Conservation (phyloP, 192 early-diverging fungal genomes). For the Backusella macrospora region DNA sequence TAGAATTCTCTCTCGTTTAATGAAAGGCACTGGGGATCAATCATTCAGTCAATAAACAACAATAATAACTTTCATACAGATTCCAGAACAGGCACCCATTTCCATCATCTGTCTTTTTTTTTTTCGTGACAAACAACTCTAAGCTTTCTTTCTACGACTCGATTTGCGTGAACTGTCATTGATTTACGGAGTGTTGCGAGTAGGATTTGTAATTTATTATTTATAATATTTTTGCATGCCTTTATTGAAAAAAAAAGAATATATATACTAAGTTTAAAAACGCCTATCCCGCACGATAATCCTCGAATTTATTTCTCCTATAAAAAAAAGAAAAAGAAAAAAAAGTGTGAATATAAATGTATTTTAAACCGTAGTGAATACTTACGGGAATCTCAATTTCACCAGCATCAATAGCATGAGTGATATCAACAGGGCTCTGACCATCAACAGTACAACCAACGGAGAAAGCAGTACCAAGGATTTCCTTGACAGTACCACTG, state of each 20-base stretch:
- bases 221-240: conserved; percentile 19
- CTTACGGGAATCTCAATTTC: conserved; percentile 68
- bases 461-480: conserved; percentile 91
- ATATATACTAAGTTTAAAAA: conserved; percentile 14
- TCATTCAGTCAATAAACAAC: too few species aligned
- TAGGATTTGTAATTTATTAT: background rate
- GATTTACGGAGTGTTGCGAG: too few species aligned
- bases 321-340: background rate
- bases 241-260: conserved; percentile 14
- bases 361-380: background rate
- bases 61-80: too few species aligned
- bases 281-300: conserved; percentile 16
- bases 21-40: too few species aligned
- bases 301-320: conserved; percentile 21
- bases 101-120: too few species aligned
- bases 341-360: background rate
- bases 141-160: too few species aligned
- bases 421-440: conserved; percentile 85
- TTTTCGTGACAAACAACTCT: too few species aligned
- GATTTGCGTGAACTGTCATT: too few species aligned
- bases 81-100: too few species aligned
- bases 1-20: too few species aligned
- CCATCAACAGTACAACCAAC: conserved; percentile 98
- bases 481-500: conserved; percentile 92
- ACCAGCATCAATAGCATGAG: conserved; percentile 81